phyloP scores from a whole-genome alignment of 1,284 basidiomycete genomes.

The Xerocomus nothofagi region DNA sequence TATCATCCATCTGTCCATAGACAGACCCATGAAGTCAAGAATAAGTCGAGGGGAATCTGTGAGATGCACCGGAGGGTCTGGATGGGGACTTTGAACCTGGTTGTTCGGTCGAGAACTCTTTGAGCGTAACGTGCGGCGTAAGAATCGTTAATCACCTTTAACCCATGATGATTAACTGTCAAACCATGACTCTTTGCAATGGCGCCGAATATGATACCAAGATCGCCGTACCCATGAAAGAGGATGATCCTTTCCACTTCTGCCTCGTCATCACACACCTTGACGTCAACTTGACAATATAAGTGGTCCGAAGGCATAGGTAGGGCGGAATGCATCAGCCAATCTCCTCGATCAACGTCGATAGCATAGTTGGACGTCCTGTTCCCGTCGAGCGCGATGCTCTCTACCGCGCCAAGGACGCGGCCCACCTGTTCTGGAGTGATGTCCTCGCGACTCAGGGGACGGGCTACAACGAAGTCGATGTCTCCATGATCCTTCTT shows the following conservation, averaged over 20 bases:
- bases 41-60: conserved; percentile 48
- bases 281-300: conserved; percentile 59
- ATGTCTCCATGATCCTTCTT: conserved; percentile 66
- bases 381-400: conserved; percentile 48
- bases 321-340: conserved; percentile 14
- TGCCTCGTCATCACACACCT: conserved; percentile 50
- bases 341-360: conserved; percentile 36
- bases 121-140: background rate
- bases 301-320: conserved; percentile 32
- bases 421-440: conserved; percentile 43
- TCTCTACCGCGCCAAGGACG: conserved; percentile 49
- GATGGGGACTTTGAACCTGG: conserved; percentile 45
- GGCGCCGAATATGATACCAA: conserved; percentile 64
- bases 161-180: conserved; percentile 49
- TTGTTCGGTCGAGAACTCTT: conserved; percentile 4
- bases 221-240: conserved; percentile 64
- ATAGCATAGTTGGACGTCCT: conserved; percentile 65
- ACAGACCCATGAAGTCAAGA: conserved; percentile 55
- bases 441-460: conserved; percentile 32
- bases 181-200: conserved; percentile 53
- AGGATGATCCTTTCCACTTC: conserved; percentile 52
- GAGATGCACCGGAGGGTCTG: conserved; percentile 42
- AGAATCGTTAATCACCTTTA: conserved; percentile 54
- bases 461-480: conserved; percentile 57
- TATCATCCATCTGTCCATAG: conserved; percentile 46